Base-by-base conservation (phyloP, 805 yeast genomes). In the Blastobotrys robertii region DNA sequence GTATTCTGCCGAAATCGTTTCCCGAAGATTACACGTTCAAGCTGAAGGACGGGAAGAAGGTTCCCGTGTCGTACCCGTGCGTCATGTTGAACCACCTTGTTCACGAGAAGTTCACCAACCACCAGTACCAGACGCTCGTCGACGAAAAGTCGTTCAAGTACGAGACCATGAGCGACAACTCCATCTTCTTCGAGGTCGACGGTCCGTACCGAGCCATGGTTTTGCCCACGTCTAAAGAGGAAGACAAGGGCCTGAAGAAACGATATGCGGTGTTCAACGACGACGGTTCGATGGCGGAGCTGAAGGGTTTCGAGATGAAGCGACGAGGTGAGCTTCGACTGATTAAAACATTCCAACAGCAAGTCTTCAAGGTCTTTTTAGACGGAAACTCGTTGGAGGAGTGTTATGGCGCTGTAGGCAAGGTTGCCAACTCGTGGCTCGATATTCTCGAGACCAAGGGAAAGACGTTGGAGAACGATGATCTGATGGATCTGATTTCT, bases 191-290 rank as follows among this genome's bases (percentile, higher is more conserved):
- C 53, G 99, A 92, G 60, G 96, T 94, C 13, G 99, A 92, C 67
- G 99, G 99, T 8, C 99, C 99, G 1, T 92, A 92, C 59, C 83
- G 79, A 55, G 98, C 98, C 0, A 92, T 92, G 98, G 76, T 92
- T 44, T 70, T 92, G 41, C 99, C 99, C 3, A 87, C 97, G 0
- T 90, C 97, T 0, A 85, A 86, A 50, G 98, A 92, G 59, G 97
- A 94, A 69, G 97, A 95, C 37, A 88, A 88, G 63, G 96, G 96
- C 51, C 71, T 92, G 57, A 92, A 92, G 61, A 92, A 92, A 56
- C 74, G 99, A 55, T 92, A 92, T 57, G 99, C 98, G 1, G 99
- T 92, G 3, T 92, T 92, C 66, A 92, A 92, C 58, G 77, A 82
- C 44, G 97, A 94, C 61, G 97, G 97, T 1, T 69, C 94, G 0